Evolutionary conservation across 2,329 filamentous ascomycete species (phyloP).

Genomic region (Microsporum audouinii): DNA sequence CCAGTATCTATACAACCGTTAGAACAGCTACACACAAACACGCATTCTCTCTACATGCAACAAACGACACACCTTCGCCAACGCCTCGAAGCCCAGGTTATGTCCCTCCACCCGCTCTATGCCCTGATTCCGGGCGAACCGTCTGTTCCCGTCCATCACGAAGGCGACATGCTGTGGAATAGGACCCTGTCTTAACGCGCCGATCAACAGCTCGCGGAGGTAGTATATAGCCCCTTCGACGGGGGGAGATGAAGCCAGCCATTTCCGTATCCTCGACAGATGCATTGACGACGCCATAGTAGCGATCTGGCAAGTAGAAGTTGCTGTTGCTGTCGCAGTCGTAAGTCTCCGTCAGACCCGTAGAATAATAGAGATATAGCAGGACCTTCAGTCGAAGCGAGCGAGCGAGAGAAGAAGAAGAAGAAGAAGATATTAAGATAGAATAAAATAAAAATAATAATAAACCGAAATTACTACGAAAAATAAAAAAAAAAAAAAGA

Average conservation of each 20-base stretch:
- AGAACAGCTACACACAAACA: neutral
- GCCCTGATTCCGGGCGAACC: slow-evolving; percentile 77
- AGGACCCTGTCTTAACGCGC: slow-evolving; percentile 76
- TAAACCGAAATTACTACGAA: neutral
- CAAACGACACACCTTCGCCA: slow-evolving; percentile 55
- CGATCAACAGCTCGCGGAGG: slow-evolving; percentile 74
- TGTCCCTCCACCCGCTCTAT: slow-evolving; percentile 97
- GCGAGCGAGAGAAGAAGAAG: neutral
- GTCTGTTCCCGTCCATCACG: slow-evolving; percentile 96
- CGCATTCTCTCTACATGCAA: neutral
- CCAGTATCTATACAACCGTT: slow-evolving; percentile 55
- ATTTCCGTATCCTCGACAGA: slow-evolving; percentile 53
- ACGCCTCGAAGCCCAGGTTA: slow-evolving; percentile 86
- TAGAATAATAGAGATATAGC: too few species aligned
- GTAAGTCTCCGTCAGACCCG: too few species aligned
- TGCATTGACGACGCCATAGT: slow-evolving; percentile 43
- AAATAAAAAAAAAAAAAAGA: neutral
- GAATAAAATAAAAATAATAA: neutral
- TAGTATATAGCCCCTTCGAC: slow-evolving; percentile 77
- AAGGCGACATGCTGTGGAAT: slow-evolving; percentile 96
- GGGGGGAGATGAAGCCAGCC: slow-evolving; percentile 79
- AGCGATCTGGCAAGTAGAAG: neutral
- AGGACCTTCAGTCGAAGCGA: too few species aligned
- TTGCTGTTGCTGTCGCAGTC: too few species aligned
- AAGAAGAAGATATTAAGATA: neutral